A percentile compares a stretch with the other conserved stretches of the same genome.
These are phyloP conservation scores for Oryza punctata DNA, from an alignment of 176 grass and related monocot species.

Conservation along the genomic window DNA sequence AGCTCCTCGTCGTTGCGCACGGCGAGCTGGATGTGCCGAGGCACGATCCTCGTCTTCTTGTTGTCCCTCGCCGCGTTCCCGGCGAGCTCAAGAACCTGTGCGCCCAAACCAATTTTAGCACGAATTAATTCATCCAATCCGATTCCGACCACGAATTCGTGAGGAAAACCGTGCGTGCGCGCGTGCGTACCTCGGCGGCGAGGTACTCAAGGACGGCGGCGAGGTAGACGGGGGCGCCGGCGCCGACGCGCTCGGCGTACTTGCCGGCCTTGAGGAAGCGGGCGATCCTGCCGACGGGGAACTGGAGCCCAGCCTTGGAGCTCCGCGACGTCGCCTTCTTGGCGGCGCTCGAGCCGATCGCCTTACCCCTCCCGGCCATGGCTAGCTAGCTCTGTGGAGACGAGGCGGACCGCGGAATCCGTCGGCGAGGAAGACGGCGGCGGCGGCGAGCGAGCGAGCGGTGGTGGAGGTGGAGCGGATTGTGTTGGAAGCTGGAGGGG, in stretches of 20 bases:
- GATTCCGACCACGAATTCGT: no score
- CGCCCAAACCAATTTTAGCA: background rate
- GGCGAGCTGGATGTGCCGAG: constrained; percentile 94
- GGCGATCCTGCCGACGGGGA: constrained; percentile 91
- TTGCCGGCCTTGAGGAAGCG: constrained; percentile 95
- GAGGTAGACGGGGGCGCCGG: constrained; percentile 95
- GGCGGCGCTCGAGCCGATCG: constrained; percentile 68
- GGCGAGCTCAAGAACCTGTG: constrained; percentile 80
- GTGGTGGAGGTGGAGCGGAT: no score
- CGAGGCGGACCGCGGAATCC: background rate
- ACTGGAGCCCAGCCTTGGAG: constrained; percentile 97
- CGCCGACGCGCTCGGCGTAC: constrained; percentile 94
- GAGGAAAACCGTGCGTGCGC: no score
- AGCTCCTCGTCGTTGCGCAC: constrained; percentile 97
- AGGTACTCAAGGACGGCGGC: constrained; percentile 98
- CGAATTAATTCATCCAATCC: no score
- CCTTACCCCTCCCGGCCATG: constrained; percentile 94
- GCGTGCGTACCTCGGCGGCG: constrained; percentile 68
- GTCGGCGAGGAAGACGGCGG: background rate
- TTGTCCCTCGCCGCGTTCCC: constrained; percentile 94
- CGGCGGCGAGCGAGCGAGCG: background rate
- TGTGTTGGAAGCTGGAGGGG: background rate
- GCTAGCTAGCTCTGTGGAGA: background rate
- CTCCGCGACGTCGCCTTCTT: constrained; percentile 91
- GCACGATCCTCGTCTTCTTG: constrained; percentile 98